Conservation (phyloP, 1,284 basidiomycete species). For the Coniferiporia weirii region DNA sequence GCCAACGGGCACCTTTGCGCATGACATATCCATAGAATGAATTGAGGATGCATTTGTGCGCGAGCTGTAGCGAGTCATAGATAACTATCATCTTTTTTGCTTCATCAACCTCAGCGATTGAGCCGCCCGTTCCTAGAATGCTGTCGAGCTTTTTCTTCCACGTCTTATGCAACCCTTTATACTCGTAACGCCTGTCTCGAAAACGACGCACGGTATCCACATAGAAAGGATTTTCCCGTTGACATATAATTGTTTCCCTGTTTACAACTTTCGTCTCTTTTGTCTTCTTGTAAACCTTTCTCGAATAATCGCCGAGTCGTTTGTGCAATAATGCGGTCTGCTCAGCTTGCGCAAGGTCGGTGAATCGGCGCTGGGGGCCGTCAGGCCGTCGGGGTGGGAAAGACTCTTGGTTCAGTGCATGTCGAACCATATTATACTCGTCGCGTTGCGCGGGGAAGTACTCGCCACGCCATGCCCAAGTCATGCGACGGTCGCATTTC, state of each 20-base stretch:
- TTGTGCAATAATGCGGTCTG: conserved; percentile 94
- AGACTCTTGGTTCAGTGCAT: conserved; percentile 91
- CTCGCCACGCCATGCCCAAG: conserved; percentile 99
- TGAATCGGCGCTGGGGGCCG: conserved; percentile 74
- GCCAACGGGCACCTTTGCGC: conserved; percentile 99
- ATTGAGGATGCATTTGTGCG: conserved; percentile 99
- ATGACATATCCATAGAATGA: conserved; percentile 99
- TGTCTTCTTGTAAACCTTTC: conserved; percentile 99
- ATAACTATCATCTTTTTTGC: conserved; percentile 99
- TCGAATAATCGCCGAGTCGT: conserved; percentile 95
- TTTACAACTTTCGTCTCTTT: conserved; percentile 97
- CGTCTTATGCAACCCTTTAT: conserved; percentile 97
- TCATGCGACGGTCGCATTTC: conserved; percentile 88
- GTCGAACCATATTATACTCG: conserved; percentile 99
- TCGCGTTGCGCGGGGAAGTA: conserved; percentile 97
- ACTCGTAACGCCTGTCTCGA: conserved; percentile 97
- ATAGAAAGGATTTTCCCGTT: conserved; percentile 98
- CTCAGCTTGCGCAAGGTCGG: conserved; percentile 82
- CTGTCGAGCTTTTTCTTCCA: conserved; percentile 99
- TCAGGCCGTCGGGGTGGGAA: conserved; percentile 83
- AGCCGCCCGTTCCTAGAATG: conserved; percentile 58
- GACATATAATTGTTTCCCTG: conserved; percentile 94
- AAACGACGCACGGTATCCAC: conserved; percentile 98
- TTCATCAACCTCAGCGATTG: conserved; percentile 87
- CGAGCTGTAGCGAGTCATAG: conserved; percentile 98